These are phyloP conservation scores for Hemisphaericaspora xylofermentans DNA, from an alignment of 1,139 yeast species.

Conservation along the genomic window DNA sequence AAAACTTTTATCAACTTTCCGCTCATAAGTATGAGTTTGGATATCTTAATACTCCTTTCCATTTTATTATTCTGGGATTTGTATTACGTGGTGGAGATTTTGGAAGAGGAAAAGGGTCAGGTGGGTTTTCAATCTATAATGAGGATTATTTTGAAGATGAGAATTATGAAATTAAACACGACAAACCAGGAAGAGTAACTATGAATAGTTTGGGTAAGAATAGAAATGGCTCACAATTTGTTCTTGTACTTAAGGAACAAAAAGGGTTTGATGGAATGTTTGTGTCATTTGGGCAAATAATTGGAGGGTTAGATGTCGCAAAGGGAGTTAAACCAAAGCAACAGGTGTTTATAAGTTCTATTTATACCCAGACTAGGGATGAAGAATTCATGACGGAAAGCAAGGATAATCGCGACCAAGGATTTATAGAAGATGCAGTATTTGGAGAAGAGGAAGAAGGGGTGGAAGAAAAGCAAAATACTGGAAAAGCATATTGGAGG, in stretches of 20 bases:
- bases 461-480: background rate
- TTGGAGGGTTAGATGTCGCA: slow-evolving; percentile 43
- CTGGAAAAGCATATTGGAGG: background rate
- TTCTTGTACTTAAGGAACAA: background rate
- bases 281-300: slow-evolving; percentile 56
- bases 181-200: slow-evolving; percentile 38
- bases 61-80: slow-evolving; percentile 37
- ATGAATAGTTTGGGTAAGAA: slow-evolving; percentile 40
- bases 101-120: slow-evolving; percentile 23
- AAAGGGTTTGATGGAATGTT: slow-evolving; percentile 48
- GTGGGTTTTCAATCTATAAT: slow-evolving; percentile 34
- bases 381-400: too few relatives aligned
- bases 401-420: too few relatives aligned
- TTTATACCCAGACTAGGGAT: slow-evolving; percentile 8
- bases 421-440: too few relatives aligned
- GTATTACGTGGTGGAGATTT: slow-evolving; percentile 45
- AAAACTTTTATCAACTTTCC: slow-evolving; percentile 36
- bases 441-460: too few relatives aligned
- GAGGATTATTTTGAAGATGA: slow-evolving; percentile 36
- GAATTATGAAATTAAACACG: slow-evolving; percentile 33
- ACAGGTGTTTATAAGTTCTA: slow-evolving; percentile 27
- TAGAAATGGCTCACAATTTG: background rate
- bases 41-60: slow-evolving; percentile 31
- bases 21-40: slow-evolving; percentile 37
- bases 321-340: slow-evolving; percentile 35